Base-by-base conservation (phyloP, 1,284 basidiomycete species). In the Kalmanozyma brasiliensis region DNA sequence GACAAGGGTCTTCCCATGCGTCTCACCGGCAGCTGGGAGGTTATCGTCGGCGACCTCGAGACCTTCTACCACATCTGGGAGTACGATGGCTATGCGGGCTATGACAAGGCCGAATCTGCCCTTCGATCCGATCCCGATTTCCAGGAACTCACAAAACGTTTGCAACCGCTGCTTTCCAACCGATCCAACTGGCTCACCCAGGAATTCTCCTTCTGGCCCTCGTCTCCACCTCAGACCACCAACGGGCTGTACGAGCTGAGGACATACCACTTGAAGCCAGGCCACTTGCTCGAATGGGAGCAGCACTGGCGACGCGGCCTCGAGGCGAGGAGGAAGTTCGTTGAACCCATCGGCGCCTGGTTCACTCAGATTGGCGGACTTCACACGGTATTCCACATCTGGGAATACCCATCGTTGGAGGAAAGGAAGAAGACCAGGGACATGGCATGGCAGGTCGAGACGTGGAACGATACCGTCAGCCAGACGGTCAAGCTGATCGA, bases 1-100 rank as follows among this genome's bases (percentile, higher is more conserved):
- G 47, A 40, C n/a, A 68, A 72, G 35, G 44, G 58, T 23, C 52
- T 58, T 1, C 58, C 58, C n/a, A 55, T 73, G 45, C 58, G 63
- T 16, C 60, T 71, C 30, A 65, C 68, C 17, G 79, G 79, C 8
- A 75, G 62, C 52, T 81, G 75, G 73, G 72, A 81, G 33, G 76
- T 81, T 32, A 57, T 68, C 23, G 71, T 81, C 3, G 79, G 79
- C 22, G 78, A 80, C 16, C 61, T 79, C 33, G 79, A 79, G 49
- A 76, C 76, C 11, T 81, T 81, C 52, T 81, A 79, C 63, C 78
- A 79, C 48, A 77, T 81, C 36, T 81, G 79, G 79, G 59, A 76
- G 42, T 79, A 79, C 62, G 66, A 79, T 24, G 73, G 75, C 17
- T 81, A 81, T 32, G 65, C 69, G 4, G 79, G 77, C 16, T 79